These are phyloP conservation scores for Uromyces viciae-fabae DNA, from an alignment of 1,284 basidiomycete species.

Conservation along the genomic window DNA sequence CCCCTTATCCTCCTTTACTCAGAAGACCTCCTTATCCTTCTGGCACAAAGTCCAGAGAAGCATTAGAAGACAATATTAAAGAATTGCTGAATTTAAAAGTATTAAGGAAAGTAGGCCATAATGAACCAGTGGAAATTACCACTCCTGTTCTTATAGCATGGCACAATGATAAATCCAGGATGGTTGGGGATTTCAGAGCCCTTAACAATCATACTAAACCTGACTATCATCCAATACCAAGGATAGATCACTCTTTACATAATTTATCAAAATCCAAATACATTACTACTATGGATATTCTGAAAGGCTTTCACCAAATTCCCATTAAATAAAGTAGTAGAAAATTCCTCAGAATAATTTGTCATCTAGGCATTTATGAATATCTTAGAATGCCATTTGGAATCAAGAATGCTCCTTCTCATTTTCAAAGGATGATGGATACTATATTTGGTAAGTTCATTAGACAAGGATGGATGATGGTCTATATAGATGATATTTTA, in stretches of 20 bases:
- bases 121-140: neutral
- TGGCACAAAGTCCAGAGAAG: neutral
- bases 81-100: neutral
- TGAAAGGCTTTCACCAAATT: conserved; percentile 25
- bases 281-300: neutral
- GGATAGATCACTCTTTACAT: neutral
- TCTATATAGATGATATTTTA: neutral
- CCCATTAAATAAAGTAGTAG: neutral
- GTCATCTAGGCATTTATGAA: neutral
- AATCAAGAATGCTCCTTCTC: conserved; percentile 5
- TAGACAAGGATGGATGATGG: conserved; percentile 14
- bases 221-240: neutral
- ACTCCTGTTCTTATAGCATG: neutral
- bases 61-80: neutral
- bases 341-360: neutral
- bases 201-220: neutral
- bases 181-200: neutral
- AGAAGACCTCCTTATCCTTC: neutral
- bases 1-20: neutral
- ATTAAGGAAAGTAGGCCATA: neutral
- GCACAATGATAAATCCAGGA: neutral
- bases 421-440: conserved; percentile 32
- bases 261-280: neutral
- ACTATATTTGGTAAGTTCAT: neutral
- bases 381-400: neutral